Percentiles rank a stretch among this genome's conserved stretches.
These are phyloP conservation scores for Penicillium sp. DNA, from an alignment of 2,329 filamentous ascomycete species.

Conservation along the genomic window DNA sequence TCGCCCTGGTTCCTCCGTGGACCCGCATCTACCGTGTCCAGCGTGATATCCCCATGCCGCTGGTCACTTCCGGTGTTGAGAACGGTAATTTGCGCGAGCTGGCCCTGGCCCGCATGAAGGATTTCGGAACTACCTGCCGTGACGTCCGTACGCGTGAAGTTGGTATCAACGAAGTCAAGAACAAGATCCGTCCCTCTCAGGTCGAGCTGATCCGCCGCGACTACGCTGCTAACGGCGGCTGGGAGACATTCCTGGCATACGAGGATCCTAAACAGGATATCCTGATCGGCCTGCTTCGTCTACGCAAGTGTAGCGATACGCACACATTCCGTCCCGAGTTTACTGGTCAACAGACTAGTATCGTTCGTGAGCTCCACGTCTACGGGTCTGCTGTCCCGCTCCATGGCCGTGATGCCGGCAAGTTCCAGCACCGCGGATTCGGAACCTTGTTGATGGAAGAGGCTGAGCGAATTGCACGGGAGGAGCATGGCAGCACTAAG, in stretches of 20 bases:
- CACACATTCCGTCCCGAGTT: constrained; percentile 93
- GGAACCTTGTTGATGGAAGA: constrained; percentile 97
- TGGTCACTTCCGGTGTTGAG: constrained; percentile 97
- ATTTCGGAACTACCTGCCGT: constrained; percentile 95
- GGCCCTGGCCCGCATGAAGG: constrained; percentile 96
- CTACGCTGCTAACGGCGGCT: constrained; percentile 93
- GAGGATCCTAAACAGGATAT: constrained; percentile 99
- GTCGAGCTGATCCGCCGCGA: constrained; percentile 93
- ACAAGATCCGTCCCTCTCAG: constrained; percentile 96
- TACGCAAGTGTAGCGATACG: constrained; percentile 87
- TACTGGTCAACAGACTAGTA: constrained; percentile 80
- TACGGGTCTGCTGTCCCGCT: constrained; percentile 98
- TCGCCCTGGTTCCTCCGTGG: constrained; percentile 94
- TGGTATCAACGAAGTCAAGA: constrained; percentile 97
- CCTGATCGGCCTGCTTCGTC: constrained; percentile 82
- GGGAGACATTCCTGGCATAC: constrained; percentile 98
- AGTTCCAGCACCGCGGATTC: constrained; percentile 98
- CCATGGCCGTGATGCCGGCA: constrained; percentile 89
- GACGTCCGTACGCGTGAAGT: constrained; percentile 96
- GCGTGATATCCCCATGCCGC: constrained; percentile 98
- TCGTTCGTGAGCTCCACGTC: constrained; percentile 93
- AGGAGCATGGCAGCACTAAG: constrained; percentile 92
- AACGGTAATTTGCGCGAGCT: constrained; percentile 95
- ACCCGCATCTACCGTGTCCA: constrained; percentile 98
- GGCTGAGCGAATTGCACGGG: constrained; percentile 89